Conservation (phyloP, 2,329 filamentous ascomycete genomes). For the Phyllosticta citriasiana region DNA sequence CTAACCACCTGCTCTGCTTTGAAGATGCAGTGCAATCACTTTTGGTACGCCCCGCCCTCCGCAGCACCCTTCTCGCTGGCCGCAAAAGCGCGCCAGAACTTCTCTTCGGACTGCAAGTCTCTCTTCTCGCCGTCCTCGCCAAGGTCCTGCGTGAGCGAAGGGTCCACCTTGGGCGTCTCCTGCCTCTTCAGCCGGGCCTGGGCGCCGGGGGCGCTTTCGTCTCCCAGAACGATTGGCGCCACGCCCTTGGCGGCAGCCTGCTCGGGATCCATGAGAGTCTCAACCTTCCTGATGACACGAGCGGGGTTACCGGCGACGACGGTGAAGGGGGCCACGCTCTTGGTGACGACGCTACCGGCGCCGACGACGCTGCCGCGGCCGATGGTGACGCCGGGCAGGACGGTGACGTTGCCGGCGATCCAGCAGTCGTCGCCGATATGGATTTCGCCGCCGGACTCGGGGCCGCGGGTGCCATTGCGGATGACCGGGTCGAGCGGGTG, state of each 20-base stretch:
- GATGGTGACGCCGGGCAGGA: slow-evolving; percentile 69
- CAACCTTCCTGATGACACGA: slow-evolving; percentile 40
- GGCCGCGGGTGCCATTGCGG: slow-evolving; percentile 64
- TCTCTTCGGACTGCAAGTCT: neutral
- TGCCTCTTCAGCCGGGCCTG: neutral
- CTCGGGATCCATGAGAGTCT: slow-evolving; percentile 38
- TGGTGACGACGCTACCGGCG: slow-evolving; percentile 76
- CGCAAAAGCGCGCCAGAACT: slow-evolving; percentile 7
- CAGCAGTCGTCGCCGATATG: slow-evolving; percentile 66
- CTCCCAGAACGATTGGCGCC: slow-evolving; percentile 19
- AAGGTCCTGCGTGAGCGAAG: neutral
- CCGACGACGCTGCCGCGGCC: slow-evolving; percentile 65
- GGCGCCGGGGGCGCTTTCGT: neutral
- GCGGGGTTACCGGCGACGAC: slow-evolving; percentile 61
- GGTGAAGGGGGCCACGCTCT: slow-evolving; percentile 54
- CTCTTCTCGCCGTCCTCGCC: slow-evolving; percentile 1
- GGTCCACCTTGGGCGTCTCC: neutral
- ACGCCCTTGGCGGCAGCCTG: slow-evolving; percentile 53
- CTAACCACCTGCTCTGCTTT: too few relatives aligned
- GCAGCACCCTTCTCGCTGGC: slow-evolving; percentile 5
- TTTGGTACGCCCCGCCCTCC: neutral
- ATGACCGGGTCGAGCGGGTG: slow-evolving; percentile 69
- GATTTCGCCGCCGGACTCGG: slow-evolving; percentile 65
- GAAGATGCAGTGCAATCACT: neutral
- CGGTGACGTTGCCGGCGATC: slow-evolving; percentile 40